Base-by-base conservation (phyloP, 805 yeast genomes). In the Yamadazyma paraphyllophila region DNA sequence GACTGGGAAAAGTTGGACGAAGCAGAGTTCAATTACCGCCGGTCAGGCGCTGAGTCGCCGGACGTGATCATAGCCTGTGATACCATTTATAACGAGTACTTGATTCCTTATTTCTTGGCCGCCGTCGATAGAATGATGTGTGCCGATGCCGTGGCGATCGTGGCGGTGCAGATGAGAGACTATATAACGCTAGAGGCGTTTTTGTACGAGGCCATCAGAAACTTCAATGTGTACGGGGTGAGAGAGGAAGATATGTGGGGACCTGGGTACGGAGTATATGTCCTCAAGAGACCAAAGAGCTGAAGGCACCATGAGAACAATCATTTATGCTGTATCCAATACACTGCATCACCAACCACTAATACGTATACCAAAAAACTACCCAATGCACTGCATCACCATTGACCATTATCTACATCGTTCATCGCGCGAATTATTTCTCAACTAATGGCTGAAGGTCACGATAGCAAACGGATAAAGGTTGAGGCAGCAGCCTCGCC, bases 11-110 rank as follows among this genome's bases (percentile, higher is more conserved):
- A 66, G 8, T 54, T 71, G 0, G 73, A 66, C 0, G 51, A 51
- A 12, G 80, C 77, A 0, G 15, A 57, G 24, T 46, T 46, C 15
- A 60, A 59, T 25, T 63, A 60, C 41, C 13, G 50, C 6, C 32
- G 34, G 9, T 48, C 31, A 36, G 49, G 36, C 2, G 49, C 52
- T 16, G 27, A 26, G 0, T 35, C 33, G 1, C 77, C 80, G 0
- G 83, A 78, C 48, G 61, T 71, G 36, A 65, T 83, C 4, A 55
- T 83, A 8, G 85, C 86, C 0, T 79, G 83, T 53, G 90, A 83
- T 56, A 77, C 87, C 5, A 71, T 83, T 3, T 83, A 83, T 63
- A 83, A 83, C 54, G 84, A 79, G 44, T 82, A 66, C 51, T 61
- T 84, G 36, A 71, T 82, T 2, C 75, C 74, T 0, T 72, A 62